Percentiles rank a stretch among this genome's conserved stretches.
Conservation (phyloP, 2,329 filamentous ascomycete genomes). For the Diaporthe sp. region DNA sequence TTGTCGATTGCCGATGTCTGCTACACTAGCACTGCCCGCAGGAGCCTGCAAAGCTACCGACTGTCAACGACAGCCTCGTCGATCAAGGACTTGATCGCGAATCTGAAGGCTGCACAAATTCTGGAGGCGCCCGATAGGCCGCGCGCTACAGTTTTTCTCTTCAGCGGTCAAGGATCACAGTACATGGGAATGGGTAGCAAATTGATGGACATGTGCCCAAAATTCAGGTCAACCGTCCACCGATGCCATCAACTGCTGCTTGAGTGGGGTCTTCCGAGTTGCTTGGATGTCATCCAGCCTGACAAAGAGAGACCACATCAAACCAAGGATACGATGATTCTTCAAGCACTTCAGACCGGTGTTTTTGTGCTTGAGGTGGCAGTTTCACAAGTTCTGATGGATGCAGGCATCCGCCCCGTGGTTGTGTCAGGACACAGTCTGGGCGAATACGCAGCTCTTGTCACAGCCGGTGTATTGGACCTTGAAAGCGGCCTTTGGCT, state of each 20-base stretch:
- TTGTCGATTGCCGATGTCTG: slow-evolving; percentile 54
- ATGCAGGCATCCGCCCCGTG: slow-evolving; percentile 60
- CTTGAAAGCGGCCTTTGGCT: slow-evolving; percentile 72
- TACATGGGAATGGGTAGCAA: slow-evolving; percentile 51
- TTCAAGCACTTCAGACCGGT: slow-evolving; percentile 53
- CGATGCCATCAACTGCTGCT: slow-evolving; percentile 39
- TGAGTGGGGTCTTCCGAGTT: slow-evolving; percentile 48
- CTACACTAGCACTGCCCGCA: slow-evolving; percentile 68
- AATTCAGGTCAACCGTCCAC: neutral
- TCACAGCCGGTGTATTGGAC: slow-evolving; percentile 75
- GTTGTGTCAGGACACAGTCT: slow-evolving; percentile 69
- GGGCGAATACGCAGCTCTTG: slow-evolving; percentile 78
- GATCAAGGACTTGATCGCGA: slow-evolving; percentile 43
- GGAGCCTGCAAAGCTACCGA: slow-evolving; percentile 51
- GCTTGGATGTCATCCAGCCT: slow-evolving; percentile 55
- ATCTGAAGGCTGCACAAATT: slow-evolving; percentile 40
- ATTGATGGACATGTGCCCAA: slow-evolving; percentile 6
- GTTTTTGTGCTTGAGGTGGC: slow-evolving; percentile 58
- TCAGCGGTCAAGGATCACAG: slow-evolving; percentile 60
- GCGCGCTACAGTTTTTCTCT: slow-evolving; percentile 54
- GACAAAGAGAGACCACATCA: slow-evolving; percentile 57
- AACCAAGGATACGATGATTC: slow-evolving; percentile 17
- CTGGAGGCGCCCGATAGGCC: slow-evolving; percentile 43
- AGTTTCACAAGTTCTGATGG: slow-evolving; percentile 57
- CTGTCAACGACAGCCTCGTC: slow-evolving; percentile 48